Evolutionary conservation across 352 stramenopile genomes (phyloP), one percentile per base, ranked within the genome.

Genomic region (Globisporangium mamillatum): DNA sequence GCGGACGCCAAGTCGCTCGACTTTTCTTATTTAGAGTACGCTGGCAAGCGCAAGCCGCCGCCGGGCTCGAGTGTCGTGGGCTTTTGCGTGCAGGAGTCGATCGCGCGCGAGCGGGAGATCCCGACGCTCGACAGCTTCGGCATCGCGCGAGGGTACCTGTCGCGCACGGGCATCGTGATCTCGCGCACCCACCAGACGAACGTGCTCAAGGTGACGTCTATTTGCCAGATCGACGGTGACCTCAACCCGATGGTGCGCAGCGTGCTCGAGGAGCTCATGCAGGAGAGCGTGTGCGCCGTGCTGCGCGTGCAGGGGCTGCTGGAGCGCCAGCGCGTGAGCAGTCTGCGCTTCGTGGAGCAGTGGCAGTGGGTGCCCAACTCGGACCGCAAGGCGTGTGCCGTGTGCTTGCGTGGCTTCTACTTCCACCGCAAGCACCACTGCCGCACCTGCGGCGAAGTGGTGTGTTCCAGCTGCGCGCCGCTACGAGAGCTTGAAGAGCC

Each of bases 401-500:
- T 95, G 54, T 95, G 88, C 69, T 63, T 93, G 6, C 86, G 83
- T 22, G 79, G 77, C 2, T 95, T 95, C 63, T 88, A 89, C 60
- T 92, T 93, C 60, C 88, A 88, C 71, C 75, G 86, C 22, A 91
- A 91, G 56, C 81, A 92, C 63, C 86, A 93, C 64, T 93, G 86
- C 58, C 73, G 81, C 0, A 86, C 85, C 4, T 93, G 86, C 69
- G 86, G 86, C 29, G 86, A 93, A 64, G 86, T 93, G 2, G 85
- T 93, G 24, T 95, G 88, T 67, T 84, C 81, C 3, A 84, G 56
- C 44, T 95, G 88, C 56, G 84, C 86, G 10, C 88, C 88, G 4
- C 66, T 92, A 46, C 84, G 88, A 0, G 79, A 91, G 36, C 65
- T 95, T 1, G 88, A 95, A 7, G 81, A 92, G 48, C 84, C 84